Evolutionary conservation across 2,329 filamentous ascomycete genomes (phyloP).

Genomic region (Fusarium solani-melongenae): DNA sequence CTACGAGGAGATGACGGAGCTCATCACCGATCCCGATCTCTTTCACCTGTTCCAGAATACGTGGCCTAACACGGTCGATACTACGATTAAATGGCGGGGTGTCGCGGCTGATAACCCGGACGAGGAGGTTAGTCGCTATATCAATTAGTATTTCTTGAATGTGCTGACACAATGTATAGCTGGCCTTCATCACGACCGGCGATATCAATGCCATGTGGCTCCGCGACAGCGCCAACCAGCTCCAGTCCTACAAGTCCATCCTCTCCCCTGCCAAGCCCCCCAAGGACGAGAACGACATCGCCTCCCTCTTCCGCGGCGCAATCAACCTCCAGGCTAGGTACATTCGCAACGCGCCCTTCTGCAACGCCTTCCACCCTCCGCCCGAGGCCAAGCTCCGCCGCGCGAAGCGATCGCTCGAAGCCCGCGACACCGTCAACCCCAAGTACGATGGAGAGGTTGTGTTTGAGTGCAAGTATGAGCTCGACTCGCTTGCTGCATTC

Average conservation of each 20-base stretch:
- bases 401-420: conserved; percentile 32
- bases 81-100: conserved; percentile 76
- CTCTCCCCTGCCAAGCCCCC: conserved; percentile 62
- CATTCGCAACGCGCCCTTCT: conserved; percentile 78
- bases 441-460: conserved; percentile 75
- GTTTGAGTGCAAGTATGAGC: conserved; percentile 97
- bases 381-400: conserved; percentile 65
- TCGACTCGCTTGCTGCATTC: conserved; percentile 90
- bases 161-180: conserved; percentile 49
- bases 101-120: conserved; percentile 64
- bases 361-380: conserved; percentile 94
- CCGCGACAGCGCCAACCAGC: conserved; percentile 85
- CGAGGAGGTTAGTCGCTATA: conserved; percentile 61
- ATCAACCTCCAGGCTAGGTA: conserved; percentile 83
- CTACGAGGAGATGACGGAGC: conserved; percentile 68
- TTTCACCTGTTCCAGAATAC: conserved; percentile 77
- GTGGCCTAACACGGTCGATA: conserved; percentile 81
- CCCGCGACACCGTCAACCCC: conserved; percentile 70
- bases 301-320: conserved; percentile 76
- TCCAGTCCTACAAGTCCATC: conserved; percentile 78
- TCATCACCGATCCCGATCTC: conserved; percentile 81
- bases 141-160: not conserved
- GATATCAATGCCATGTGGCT: conserved; percentile 96
- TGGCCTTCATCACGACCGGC: conserved; percentile 85
- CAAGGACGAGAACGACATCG: conserved; percentile 64